Evolutionary conservation across 306 rosid genomes (phyloP), one percentile per base, ranked within the genome.

Genomic region (Albizia julibrissin): DNA sequence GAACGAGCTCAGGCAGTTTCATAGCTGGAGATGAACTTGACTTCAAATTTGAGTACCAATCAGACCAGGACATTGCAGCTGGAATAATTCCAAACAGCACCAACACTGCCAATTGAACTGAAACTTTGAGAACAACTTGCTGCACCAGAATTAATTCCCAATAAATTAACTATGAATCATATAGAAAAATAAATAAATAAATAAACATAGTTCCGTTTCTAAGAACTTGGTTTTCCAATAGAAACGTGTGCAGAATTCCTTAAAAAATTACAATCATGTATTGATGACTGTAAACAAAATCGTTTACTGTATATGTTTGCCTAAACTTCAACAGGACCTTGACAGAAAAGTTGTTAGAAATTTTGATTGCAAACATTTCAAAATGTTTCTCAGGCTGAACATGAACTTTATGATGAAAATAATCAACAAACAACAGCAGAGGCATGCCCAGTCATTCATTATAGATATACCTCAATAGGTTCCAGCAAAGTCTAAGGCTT

Each of bases 41-140:
- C 74, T 42, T 76, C 27, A 5, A 26, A 61, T 54, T 54, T 21
- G 87, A 82, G 89, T 89, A 87, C 85, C 97, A 82, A 76, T 89
- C 94, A 10, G 91, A 92, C 92, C 97, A 91, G 4, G 95, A 86
- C 97, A 92, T 91, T 64, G 90, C 91, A 71, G 92, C 95, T 10
- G 95, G 95, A 83, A 91, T 58, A 69, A 94, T 79, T 82, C 97
- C 98, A 29, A 93, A 91, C 19, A 89, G 91, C 84, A 90, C 87
- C 89, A 93, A 79, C 73, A 93, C 97, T 90, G 26, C 31, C 43
- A 83, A 76, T 34, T 76, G 18, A 76, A 61, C 76, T 5, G 10
- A 78, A 62, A 85, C 78, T 50, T 21, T 39, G 62, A 42, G 56
- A 81, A 80, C 64, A 80, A 80, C 21, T 46, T 50, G 72, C 69